Evolutionary conservation across 225 moss, liverwort and hornwort genomes (phyloP), one percentile per base, ranked within the genome.

Genomic region (Antitrichia curtipendula): DNA sequence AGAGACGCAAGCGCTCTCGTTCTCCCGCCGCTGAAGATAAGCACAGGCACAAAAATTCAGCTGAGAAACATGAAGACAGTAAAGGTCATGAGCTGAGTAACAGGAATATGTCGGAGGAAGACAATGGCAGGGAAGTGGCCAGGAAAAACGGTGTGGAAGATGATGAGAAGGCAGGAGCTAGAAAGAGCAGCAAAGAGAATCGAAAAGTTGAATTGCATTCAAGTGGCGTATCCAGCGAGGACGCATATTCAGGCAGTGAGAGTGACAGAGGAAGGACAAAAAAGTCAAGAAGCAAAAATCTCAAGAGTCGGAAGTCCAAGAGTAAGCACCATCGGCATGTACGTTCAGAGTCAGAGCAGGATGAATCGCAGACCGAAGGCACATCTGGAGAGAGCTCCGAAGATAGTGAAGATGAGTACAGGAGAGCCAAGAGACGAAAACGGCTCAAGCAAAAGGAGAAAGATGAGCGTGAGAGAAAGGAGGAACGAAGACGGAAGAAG

Each of bases 361-460:
- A 86, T 85, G 87, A 88, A 52, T 90, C 92, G 34, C 84, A 76
- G 86, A 89, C 87, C 64, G 94, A 92, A 81, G 89, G 89, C 58
- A 89, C 92, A 5, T 91, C 90, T 60, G 92, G 66, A 84, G 90
- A 89, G 82, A 88, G 88, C 89, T 92, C 92, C 31, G 92, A 86
- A 59, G 89, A 90, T 78, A 94, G 92, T 73, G 92, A 94, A 77
- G 92, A 92, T 82, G 92, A 92, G n/a, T 74, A 88, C 82, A 86
- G 88, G 82, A 91, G 89, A 74, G 89, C 92, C 34, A 94, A 90
- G 84, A 92, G 90, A 84, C 94, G 94, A 65, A 94, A 94, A 75
- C 81, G 92, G n/a, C 86, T 85, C 43, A 94, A 94, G 88, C 90
- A 84, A 62, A 92, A 87, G 82, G 90, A 92, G 86, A 92, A 74